Base-by-base conservation (phyloP, 75 land plant genomes). In the Picea sitchensis region DNA sequence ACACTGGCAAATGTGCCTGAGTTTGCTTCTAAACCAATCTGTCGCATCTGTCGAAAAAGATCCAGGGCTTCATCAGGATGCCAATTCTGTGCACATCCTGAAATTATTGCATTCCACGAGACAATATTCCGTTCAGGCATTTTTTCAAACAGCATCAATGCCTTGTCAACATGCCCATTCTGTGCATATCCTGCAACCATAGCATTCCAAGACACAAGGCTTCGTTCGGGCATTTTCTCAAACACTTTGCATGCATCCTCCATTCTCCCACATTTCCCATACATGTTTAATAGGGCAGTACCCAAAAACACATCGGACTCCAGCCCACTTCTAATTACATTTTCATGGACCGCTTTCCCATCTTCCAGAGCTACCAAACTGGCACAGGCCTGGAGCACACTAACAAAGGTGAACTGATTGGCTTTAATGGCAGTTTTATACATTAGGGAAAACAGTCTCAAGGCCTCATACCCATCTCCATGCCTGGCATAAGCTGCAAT, bases 21-120 rank as follows among this genome's bases (percentile, higher is more conserved):
- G 74, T 90, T 92, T 21, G 61, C 86, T 56, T 77, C 84, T 74
- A 85, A 64, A 26, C 86, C 88, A 20, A 14, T 75, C 69, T 75
- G 54, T 77, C 80, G 90, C 94, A 92, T 92, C 20, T 87, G 64
- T 26, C 72, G 73, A 59, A 92, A 92, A 30, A 86, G 62, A 26
- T 90, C 78, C n/a, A 90, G 11, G 13, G 88, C 89, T 47, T 36
- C 20, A 26, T 81, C 7, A 32, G 65, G 62, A 20, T 76, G 14
- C n/a, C 80, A 81, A 78, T 90, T 92, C 65, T 90, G 90, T 61
- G 84, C 88, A 80, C 86, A 88, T 34, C 92, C 86, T 44, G 86
- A 90, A 80, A 92, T 85, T 0, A 86, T 31, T 18, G 92, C 90
- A 64, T 88, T 90, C 94, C 92, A 92, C 1, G 88, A 88, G 58